Conservation (phyloP, 352 stramenopile species). For the Phytopythium mirpurense region DNA sequence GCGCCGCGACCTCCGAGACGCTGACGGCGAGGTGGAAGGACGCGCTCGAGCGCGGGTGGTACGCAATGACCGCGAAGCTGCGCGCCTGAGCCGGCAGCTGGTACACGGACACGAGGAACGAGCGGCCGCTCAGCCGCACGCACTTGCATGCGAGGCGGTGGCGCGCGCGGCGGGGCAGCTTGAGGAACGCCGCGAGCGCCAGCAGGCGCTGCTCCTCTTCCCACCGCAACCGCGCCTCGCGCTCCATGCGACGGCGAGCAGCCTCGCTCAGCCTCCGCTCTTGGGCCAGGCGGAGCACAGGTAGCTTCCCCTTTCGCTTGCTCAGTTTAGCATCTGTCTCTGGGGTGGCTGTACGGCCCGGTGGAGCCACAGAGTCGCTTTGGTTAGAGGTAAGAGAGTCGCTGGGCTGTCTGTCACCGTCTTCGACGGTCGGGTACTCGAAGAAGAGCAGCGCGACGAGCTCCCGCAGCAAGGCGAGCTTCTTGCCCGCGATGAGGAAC, state of each 20-base stretch:
- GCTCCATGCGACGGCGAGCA: constrained; percentile 33
- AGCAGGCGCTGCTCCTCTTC: constrained; percentile 48
- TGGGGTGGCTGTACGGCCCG: background rate
- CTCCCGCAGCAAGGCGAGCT: constrained; percentile 42
- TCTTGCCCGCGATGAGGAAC: constrained; percentile 42
- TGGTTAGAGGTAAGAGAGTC: background rate
- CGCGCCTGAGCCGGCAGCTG: constrained; percentile 50
- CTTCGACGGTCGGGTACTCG: constrained; percentile 25
- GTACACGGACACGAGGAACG: constrained; percentile 54
- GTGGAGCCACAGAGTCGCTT: background rate
- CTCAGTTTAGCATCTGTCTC: background rate
- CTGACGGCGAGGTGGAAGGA: constrained; percentile 34
- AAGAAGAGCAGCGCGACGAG: constrained; percentile 63
- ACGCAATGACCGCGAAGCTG: constrained; percentile 47
- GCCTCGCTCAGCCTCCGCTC: constrained; percentile 44
- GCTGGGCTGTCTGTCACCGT: background rate
- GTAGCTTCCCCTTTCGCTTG: background rate
- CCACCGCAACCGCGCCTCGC: constrained; percentile 38
- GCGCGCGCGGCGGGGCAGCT: constrained; percentile 36
- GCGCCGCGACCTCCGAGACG: constrained; percentile 33
- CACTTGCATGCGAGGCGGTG: constrained; percentile 39
- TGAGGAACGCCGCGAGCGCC: constrained; percentile 32
- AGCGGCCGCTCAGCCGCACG: constrained; percentile 27
- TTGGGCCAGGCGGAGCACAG: constrained; percentile 32
- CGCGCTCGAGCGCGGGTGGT: constrained; percentile 34